Percentiles rank a stretch among this genome's conserved stretches.
These are phyloP conservation scores for Ceratobasidium sp. DNA, from an alignment of 1,284 basidiomycete species.

Conservation along the genomic window DNA sequence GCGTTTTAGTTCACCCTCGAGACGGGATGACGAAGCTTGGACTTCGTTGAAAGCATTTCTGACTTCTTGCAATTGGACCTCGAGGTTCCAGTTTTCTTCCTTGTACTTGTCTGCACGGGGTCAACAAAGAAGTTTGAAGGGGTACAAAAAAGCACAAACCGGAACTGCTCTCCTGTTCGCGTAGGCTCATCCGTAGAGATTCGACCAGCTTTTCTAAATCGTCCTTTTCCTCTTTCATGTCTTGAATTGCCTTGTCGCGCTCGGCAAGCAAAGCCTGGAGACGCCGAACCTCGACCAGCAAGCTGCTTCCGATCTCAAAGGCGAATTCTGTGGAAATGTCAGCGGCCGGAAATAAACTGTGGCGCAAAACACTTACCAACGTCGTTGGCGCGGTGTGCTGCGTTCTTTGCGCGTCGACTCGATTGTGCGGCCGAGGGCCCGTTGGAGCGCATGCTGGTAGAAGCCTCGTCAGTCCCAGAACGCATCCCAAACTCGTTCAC, in stretches of 20 bases:
- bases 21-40: constrained; percentile 73
- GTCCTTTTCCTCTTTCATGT: constrained; percentile 88
- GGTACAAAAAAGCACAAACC: constrained; percentile 61
- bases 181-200: constrained; percentile 74
- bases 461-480: constrained; percentile 24
- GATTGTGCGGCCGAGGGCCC: constrained; percentile 74
- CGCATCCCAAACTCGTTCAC: constrained; percentile 44
- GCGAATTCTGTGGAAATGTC: constrained; percentile 78
- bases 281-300: constrained; percentile 88
- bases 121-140: constrained; percentile 38
- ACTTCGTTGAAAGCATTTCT: constrained; percentile 77
- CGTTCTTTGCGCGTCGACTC: constrained; percentile 82
- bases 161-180: constrained; percentile 80
- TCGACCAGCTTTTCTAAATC: constrained; percentile 81
- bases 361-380: constrained; percentile 70
- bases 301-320: constrained; percentile 92
- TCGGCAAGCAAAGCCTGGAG: constrained; percentile 89
- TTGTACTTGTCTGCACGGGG: constrained; percentile 79
- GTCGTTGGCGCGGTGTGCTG: constrained; percentile 84
- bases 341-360: constrained; percentile 15
- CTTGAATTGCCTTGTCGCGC: constrained; percentile 88
- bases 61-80: constrained; percentile 91
- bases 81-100: constrained; percentile 99
- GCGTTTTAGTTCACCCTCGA: constrained; percentile 86
- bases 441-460: constrained; percentile 44